phyloP scores from a whole-genome alignment of 345 rosid genomes.

The Citropsis articulata region DNA sequence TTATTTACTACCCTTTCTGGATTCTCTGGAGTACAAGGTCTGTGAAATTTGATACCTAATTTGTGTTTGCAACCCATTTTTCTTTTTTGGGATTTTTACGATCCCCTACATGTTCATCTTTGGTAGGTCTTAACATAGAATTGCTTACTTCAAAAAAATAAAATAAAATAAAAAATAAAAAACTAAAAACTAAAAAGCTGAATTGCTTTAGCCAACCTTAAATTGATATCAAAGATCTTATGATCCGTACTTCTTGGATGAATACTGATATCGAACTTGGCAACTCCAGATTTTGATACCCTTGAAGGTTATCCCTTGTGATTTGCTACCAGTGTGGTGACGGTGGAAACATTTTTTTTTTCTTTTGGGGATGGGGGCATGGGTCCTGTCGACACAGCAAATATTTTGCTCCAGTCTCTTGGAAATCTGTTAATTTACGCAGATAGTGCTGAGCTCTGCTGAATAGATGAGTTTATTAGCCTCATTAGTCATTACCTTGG shows the following conservation, averaged over 20 bases:
- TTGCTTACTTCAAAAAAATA: background rate
- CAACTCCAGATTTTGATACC: background rate
- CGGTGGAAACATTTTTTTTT: background rate
- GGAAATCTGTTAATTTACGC: background rate
- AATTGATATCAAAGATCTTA: background rate
- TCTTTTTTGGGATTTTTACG: background rate
- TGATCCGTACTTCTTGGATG: background rate
- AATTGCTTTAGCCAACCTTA: background rate
- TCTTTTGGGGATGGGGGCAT: too few relatives aligned
- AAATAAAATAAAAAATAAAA: too few relatives aligned
- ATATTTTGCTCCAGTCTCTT: background rate
- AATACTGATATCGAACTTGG: background rate
- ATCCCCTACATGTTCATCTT: background rate
- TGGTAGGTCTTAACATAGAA: background rate
- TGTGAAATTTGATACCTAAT: slow-evolving; percentile 16
- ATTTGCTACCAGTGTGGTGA: background rate
- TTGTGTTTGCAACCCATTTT: background rate
- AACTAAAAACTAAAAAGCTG: background rate
- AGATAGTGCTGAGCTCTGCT: background rate
- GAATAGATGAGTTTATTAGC: background rate
- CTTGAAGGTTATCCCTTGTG: background rate
- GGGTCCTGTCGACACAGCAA: background rate
- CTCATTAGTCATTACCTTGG: background rate
- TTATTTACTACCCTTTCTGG: slow-evolving; percentile 95
- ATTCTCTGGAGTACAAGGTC: slow-evolving; percentile 99